A percentile compares a stretch with the other conserved stretches of the same genome.
Evolutionary conservation across 176 grass and related monocot genomes (phyloP).

Genomic region (Sorghum bicolor): Sorghum_bicolor_NCBIv3 NC_012873.2:12026001-12026500

Average conservation of each 20-base stretch:
- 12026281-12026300: not conserved
- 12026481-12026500: not conserved
- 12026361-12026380: not conserved
- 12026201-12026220: not conserved
- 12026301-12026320: not conserved
- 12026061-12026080: not conserved
- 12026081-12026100: not conserved
- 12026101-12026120: not conserved
- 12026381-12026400: not conserved
- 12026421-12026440: not conserved
- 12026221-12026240: not conserved
- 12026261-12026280: not conserved
- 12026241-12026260: not conserved
- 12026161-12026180: not conserved
- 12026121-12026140: not conserved
- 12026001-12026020: slow-evolving; percentile 78
- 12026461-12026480: not conserved
- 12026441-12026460: not conserved
- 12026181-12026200: not conserved
- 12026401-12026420: not conserved
- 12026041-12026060: slow-evolving; percentile 59
- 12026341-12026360: not conserved
- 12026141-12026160: not conserved
- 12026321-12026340: not conserved
- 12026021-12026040: slow-evolving; percentile 53